A percentile compares a stretch with the other conserved stretches of the same genome.
Conservation (phyloP, 108 stramenopile species). For the Fragilariopsis cylindrus region DNA sequence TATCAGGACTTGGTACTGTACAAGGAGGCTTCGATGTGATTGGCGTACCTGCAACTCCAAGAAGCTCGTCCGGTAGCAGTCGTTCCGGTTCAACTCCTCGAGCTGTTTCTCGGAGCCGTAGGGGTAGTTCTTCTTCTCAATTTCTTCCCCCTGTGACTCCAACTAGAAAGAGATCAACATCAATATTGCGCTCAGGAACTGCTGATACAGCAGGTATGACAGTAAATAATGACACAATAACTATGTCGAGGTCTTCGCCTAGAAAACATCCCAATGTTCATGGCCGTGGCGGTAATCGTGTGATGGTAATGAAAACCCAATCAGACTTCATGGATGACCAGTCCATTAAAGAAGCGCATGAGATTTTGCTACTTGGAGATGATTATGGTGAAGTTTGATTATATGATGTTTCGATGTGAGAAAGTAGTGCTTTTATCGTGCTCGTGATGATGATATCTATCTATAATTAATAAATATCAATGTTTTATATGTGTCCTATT, state of each 20-base stretch:
- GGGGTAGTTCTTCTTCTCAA: not conserved
- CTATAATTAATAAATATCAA: not conserved
- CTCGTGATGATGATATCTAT: too few relatives aligned
- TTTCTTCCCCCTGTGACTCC: constrained; percentile 9
- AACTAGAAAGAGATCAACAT: constrained; percentile 16
- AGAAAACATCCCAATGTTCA: constrained; percentile 13
- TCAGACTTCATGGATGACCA: constrained; percentile 6
- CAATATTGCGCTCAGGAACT: constrained; percentile 25
- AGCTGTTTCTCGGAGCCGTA: not conserved
- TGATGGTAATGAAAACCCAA: constrained; percentile 27
- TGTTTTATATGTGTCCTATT: too few relatives aligned
- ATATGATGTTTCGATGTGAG: not conserved
- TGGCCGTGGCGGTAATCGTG: constrained; percentile 15
- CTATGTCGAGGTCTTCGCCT: constrained; percentile 25
- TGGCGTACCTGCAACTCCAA: constrained; percentile 13
- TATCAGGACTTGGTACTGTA: not conserved
- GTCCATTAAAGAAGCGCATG: constrained; percentile 29
- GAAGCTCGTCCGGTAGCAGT: not conserved
- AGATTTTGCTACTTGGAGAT: constrained; percentile 29
- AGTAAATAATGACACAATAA: constrained; percentile 9
- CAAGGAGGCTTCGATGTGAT: not conserved
- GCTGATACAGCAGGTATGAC: constrained; percentile 31
- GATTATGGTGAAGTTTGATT: constrained; percentile 38
- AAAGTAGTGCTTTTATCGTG: too few relatives aligned
- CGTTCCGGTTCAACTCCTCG: constrained; percentile 7